Percentiles rank a stretch among this genome's conserved stretches.
These are phyloP conservation scores for Hyphodiscus hymeniophilus DNA, from an alignment of 495 filamentous ascomycete species.

Conservation along the genomic window DNA sequence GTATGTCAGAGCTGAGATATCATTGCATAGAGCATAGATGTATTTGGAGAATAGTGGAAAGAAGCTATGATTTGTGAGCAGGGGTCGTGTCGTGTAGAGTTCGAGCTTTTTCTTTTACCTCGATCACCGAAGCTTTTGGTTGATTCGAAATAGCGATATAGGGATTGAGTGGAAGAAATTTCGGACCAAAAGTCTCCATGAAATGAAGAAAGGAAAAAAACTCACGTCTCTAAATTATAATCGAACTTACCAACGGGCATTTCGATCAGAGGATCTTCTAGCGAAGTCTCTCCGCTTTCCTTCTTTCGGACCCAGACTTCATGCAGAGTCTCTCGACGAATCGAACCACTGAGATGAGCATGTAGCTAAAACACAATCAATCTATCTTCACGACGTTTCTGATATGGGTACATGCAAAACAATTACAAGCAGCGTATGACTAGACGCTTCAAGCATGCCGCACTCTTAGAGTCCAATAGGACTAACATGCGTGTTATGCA, in stretches of 20 bases:
- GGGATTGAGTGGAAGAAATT: not conserved
- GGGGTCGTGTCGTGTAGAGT: not conserved
- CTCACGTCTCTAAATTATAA: constrained; percentile 62
- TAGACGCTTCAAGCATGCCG: too few relatives aligned
- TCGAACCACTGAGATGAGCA: constrained; percentile 76
- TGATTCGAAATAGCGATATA: too few relatives aligned
- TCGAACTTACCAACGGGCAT: constrained; percentile 64
- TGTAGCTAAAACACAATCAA: constrained; percentile 50
- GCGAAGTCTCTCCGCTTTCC: constrained; percentile 32
- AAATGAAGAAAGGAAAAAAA: constrained; percentile 3
- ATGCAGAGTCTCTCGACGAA: constrained; percentile 66
- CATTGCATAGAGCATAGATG: constrained; percentile 65
- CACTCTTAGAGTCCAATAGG: too few relatives aligned
- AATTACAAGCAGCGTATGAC: too few relatives aligned
- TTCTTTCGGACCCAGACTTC: constrained; percentile 63
- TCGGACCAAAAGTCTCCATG: not conserved
- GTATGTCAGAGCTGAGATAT: constrained; percentile 44
- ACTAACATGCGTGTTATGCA: too few relatives aligned
- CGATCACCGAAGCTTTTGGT: too few relatives aligned
- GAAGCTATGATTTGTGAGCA: constrained; percentile 39
- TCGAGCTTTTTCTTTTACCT: too few relatives aligned
- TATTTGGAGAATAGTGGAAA: constrained; percentile 69
- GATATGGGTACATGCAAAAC: too few relatives aligned
- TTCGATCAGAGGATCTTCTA: constrained; percentile 60
- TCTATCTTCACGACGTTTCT: constrained; percentile 9